Evolutionary conservation across 1,284 basidiomycete genomes (phyloP).

Genomic region (Melampsora americana): DNA sequence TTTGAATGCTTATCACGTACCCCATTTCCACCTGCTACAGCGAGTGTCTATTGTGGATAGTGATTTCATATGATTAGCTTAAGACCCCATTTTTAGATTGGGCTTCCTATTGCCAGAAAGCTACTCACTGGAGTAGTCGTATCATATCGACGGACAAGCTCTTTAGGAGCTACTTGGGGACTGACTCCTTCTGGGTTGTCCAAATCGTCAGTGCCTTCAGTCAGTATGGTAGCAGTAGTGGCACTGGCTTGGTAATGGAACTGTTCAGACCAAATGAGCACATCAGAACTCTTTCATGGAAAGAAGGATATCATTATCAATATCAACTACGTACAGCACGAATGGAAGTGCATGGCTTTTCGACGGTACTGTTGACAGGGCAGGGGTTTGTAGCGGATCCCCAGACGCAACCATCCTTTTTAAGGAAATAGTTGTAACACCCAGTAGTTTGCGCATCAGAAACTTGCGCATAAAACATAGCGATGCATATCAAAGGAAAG

Average conservation of each 20-base stretch:
- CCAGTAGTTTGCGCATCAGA: no score
- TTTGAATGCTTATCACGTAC: background rate
- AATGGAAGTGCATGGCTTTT: background rate
- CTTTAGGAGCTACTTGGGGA: background rate
- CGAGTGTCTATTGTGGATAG: background rate
- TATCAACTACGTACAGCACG: background rate
- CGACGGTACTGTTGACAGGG: background rate
- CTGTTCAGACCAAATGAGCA: background rate
- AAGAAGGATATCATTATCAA: background rate
- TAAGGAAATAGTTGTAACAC: background rate
- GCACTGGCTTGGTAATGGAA: background rate
- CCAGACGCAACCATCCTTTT: slow-evolving; percentile 6
- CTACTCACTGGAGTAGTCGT: background rate
- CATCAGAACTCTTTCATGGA: background rate
- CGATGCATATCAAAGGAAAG: no score
- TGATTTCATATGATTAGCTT: background rate
- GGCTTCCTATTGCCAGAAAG: background rate
- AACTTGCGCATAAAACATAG: no score
- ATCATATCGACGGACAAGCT: slow-evolving; percentile 5
- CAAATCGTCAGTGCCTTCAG: background rate
- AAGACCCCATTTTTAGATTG: background rate
- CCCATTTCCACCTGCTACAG: slow-evolving; percentile 1
- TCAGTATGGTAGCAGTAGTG: background rate
- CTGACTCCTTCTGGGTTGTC: no score
- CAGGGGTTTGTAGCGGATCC: background rate